These are phyloP conservation scores for Xylaria acuta DNA, from an alignment of 495 filamentous ascomycete genomes.

Conservation along the genomic window DNA sequence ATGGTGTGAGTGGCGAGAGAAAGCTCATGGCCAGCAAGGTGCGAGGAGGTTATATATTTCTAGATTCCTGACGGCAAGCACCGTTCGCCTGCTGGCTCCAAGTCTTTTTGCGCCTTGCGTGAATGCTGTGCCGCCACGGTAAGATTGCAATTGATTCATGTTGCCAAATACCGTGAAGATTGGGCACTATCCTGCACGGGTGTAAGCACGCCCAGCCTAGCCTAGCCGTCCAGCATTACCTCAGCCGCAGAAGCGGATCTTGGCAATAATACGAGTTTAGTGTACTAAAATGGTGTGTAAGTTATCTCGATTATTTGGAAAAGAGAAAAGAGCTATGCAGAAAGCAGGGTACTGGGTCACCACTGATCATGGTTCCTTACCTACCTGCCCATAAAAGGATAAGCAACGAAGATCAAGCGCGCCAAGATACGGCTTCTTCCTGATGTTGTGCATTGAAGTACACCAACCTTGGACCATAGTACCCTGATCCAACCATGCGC, in stretches of 20 bases:
- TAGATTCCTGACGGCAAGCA: neutral
- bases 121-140: neutral
- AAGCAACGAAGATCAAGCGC: neutral
- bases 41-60: conserved; percentile 9
- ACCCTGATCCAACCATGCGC: neutral
- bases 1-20: conserved; percentile 10
- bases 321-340: neutral
- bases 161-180: conserved; percentile 3
- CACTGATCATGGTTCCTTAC: neutral
- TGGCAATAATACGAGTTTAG: no score
- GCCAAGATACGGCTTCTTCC: neutral
- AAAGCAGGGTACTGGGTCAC: neutral
- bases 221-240: neutral
- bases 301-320: neutral
- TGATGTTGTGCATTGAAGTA: neutral
- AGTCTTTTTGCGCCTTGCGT: neutral
- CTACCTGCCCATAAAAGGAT: neutral
- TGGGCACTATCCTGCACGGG: neutral
- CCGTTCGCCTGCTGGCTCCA: neutral
- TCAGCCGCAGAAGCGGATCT: conserved; percentile 1
- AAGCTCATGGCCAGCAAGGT: neutral
- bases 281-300: neutral
- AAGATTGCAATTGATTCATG: neutral
- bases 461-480: no score
- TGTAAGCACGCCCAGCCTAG: neutral